Base-by-base conservation (phyloP, 495 filamentous ascomycete species). In the Lasiosphaeris hirsuta region DNA sequence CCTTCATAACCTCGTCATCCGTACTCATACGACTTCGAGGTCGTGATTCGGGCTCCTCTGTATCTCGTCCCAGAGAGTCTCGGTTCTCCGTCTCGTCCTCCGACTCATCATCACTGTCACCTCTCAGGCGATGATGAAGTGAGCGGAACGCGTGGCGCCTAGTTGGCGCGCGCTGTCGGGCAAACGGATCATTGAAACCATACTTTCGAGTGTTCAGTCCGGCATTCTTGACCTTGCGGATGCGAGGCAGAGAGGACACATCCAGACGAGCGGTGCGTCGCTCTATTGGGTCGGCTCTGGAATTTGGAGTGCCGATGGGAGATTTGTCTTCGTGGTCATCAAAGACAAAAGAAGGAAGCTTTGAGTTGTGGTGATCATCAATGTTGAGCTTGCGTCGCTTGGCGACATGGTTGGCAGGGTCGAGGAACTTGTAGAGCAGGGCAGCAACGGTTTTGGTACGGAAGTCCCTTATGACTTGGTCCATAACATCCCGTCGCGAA, bases 381-480 rank as follows among this genome's bases (percentile, higher is more conserved):
- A 97, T 86, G 40, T 92, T 90, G 2, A 92, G 74, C 63, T 81
- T 88, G 57, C 87, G 83, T 39, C 92, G 82, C 69, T 88, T 96
- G 11, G 81, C 71, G 34, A 78, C 75, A 70, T 93, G 91, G 47
- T 88, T 86, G 52, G 81, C 82, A 3, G 94, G 90, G 60, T 96
- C 89, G 41, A 99, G 83, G 69, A 85, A 89, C 36, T 92, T 82
- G 66, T 89, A 91, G 36, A 99, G 71, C n/a, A 84, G 81, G 1
- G 90, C 89, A 3, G 85, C 87, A 10, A 86, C 89, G 40, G 97
- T 86, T 57, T 91, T 86, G 53, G 85, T 88, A 65, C 90, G 89
- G 60, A 96, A 86, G 67, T 96, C 89, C 62, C 86, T 86, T 50
- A 97, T 79, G 15, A 99, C 72, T 67, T 92, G 90, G 63, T 91